phyloP scores from a whole-genome alignment of 2,329 filamentous ascomycete genomes.

The Stromatinia cepivora region DNA sequence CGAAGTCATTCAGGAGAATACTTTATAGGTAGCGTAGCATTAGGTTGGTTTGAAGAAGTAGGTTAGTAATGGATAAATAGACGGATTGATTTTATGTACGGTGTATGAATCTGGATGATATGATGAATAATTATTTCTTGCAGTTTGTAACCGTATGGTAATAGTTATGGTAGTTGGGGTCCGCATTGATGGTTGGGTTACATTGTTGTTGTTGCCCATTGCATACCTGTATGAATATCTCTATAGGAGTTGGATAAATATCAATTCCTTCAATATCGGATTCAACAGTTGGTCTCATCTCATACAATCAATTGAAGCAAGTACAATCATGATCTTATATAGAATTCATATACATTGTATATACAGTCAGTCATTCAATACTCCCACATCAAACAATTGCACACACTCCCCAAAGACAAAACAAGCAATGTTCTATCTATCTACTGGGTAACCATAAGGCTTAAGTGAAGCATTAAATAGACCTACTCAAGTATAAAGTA shows the following conservation, averaged over 20 bases:
- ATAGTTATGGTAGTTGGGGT: background rate
- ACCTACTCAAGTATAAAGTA: background rate
- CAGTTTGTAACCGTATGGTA: background rate
- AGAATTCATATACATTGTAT: background rate
- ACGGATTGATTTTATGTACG: no score
- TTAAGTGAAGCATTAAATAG: background rate
- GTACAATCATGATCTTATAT: background rate
- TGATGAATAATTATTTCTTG: background rate
- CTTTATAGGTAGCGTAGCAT: no score
- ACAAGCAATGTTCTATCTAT: background rate
- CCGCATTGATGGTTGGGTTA: background rate
- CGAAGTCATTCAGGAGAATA: background rate
- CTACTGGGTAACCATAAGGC: background rate
- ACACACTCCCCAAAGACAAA: background rate
- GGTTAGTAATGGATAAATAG: no score
- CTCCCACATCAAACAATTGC: background rate
- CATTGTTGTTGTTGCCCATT: background rate
- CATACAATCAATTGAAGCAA: background rate
- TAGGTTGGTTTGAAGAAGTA: no score
- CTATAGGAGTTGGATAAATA: background rate
- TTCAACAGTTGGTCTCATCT: background rate
- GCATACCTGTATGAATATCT: background rate
- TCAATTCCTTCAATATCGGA: background rate
- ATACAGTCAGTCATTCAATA: background rate
- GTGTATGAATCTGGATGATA: no score